Base-by-base conservation (phyloP, 2,329 filamentous ascomycete species). In the Arthrinium phaeospermum region DNA sequence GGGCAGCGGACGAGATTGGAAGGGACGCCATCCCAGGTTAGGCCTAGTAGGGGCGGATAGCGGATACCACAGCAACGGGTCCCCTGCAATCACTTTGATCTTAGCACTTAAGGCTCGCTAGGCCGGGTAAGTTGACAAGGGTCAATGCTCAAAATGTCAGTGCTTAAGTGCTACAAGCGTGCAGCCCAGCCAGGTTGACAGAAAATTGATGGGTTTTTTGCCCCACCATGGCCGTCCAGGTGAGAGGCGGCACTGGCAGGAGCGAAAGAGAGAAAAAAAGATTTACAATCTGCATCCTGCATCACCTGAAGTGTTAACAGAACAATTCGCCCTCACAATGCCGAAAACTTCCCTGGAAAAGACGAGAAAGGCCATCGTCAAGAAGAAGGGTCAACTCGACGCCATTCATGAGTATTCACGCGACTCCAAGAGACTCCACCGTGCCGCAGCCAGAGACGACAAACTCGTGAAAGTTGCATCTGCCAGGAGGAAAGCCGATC, bases 391-490 rank as follows among this genome's bases (percentile, higher is more conserved):
- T 27, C 90, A 91, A 51, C 88, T 94, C 67, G 91, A 92, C 44
- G 88, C 92, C 16, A 87, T 98, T 30, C 96, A 98, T 80, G 93
- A 95, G 82, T 94, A 94, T 81, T 98, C 95, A 73, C 89, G 96
- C 76, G 94, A 98, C 85, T 93, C 95, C 4, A 90, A 92, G 79
- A 90, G 94, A 70, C 86, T 98, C 75, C 92, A 94, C 81, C 90
- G 91, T 78, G 96, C 96, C 27, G 90, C 90, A 74, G 89, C 92
- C 75, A 89, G 96, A 82, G 95, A 98, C 79, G 92, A 96, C 78
- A 94, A 94, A 80, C 87, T 99, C 47, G 90, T 91, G 76, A 93
- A 92, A 80, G 85, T 95, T 71, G 89, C 91, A 30, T 84, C 89
- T n/a, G 86, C 91, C 49, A 89, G 93, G 78, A 88, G 89, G 77